Evolutionary conservation across 257 asterid species (phyloP), one percentile per base, ranked within the genome.

Genomic region (Capsicum pubescens): DNA sequence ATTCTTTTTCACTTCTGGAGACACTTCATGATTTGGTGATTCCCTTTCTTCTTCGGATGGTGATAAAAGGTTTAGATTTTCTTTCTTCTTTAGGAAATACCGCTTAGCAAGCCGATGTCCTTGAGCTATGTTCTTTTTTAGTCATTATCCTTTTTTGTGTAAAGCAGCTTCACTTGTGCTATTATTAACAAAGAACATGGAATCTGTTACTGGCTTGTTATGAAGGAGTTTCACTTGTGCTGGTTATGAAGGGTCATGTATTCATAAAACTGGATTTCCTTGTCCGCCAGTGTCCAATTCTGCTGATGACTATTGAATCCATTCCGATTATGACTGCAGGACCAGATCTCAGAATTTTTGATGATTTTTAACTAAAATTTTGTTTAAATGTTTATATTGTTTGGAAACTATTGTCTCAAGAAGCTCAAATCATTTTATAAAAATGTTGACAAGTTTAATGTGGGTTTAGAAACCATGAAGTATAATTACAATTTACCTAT

Each of bases 21-120:
- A 80, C 76, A 81, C 95, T 97, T 85, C 94, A 95, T 82, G 93
- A 93, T 61, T 63, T 88, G 86, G 92, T 95, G 89, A 84, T 89
- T 17, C 99, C 98, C 1, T 86, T 87, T 84, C 93, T 97, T 60
- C 98, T 95, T 60, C 90, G 86, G 85, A 92, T 97, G 36, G 92
- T 92, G 12, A 83, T 97, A 86, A 97, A 93, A 95, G 99, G 99
- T 95, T 84, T 59, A 78, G 82, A 79, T 68, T 35, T n/a, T 46
- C 80, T 71, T 21, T 71, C 52, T 67, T 35, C 52, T 48, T 67
- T 64, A 19, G 55, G 32, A 50, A 81, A 48, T 67, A 26, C 52
- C 4, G 12, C 26, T 39, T 14, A 57, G 26, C 52, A 77, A 72
- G 82, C 66, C 55, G 82, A 77, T 8, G 82, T 15, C 82, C 64